Conservation (phyloP, 2,329 filamentous ascomycete species). For the Xylariaceae sp. region DNA sequence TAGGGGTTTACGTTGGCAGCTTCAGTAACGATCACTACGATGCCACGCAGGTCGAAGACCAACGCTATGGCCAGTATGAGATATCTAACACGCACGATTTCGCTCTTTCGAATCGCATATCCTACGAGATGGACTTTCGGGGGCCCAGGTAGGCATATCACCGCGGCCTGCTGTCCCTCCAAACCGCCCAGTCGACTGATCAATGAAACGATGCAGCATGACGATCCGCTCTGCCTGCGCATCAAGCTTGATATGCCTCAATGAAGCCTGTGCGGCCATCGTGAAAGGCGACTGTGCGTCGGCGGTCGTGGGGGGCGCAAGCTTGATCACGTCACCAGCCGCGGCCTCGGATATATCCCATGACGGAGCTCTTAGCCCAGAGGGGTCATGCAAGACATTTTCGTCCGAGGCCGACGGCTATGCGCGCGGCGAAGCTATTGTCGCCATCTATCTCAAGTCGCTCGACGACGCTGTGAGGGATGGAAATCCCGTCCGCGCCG, state of each 20-base stretch:
- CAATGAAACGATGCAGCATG: too few species aligned
- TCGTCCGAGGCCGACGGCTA: slow-evolving; percentile 39
- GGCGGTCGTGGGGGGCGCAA: neutral
- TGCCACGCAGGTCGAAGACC: slow-evolving; percentile 6
- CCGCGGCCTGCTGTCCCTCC: too few species aligned
- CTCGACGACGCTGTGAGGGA: slow-evolving; percentile 38
- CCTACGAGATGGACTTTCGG: slow-evolving; percentile 13
- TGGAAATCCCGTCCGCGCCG: slow-evolving; percentile 33
- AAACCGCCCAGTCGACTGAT: too few species aligned
- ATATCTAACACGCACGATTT: slow-evolving; percentile 10
- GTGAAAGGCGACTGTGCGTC: neutral
- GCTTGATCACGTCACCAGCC: neutral
- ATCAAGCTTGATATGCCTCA: neutral
- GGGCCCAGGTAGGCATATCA: too few species aligned
- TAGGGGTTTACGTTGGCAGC: neutral
- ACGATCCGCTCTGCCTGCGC: neutral
- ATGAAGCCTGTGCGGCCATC: neutral
- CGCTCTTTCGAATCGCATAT: slow-evolving; percentile 17
- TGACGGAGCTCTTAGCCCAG: neutral
- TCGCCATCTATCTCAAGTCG: slow-evolving; percentile 36
- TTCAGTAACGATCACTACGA: neutral
- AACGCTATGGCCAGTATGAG: slow-evolving; percentile 7
- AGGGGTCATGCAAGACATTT: neutral
- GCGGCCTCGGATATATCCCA: neutral
- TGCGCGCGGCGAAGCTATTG: slow-evolving; percentile 41